A percentile compares a stretch with the other conserved stretches of the same genome.
Evolutionary conservation across 768 basidiomycete genomes (phyloP).

Genomic region (Strobilomyces confusus): DNA sequence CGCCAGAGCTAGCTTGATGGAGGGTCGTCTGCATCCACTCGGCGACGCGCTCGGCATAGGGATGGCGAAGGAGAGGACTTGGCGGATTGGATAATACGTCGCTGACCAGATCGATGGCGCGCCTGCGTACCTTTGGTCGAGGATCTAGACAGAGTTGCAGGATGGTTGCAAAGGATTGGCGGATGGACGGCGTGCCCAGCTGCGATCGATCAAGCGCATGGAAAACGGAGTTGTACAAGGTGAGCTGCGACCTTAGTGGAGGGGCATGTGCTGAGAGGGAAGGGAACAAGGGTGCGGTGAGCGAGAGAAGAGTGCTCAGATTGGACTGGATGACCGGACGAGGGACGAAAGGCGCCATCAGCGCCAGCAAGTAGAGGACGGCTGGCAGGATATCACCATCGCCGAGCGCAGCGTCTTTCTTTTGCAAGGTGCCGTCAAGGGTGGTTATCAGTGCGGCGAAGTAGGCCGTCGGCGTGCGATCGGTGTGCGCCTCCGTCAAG

Average conservation of each 20-base stretch:
- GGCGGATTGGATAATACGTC: conserved; percentile 76
- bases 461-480: conserved; percentile 81
- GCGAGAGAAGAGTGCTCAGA: conserved; percentile 61
- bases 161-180: conserved; percentile 82
- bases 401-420: conserved; percentile 62
- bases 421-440: conserved; percentile 72
- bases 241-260: conserved; percentile 80
- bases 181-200: conserved; percentile 61
- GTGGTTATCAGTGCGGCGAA: conserved; percentile 89
- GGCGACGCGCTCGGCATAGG: conserved; percentile 77
- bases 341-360: conserved; percentile 48
- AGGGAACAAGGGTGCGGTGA: conserved; percentile 79
- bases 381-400: conserved; percentile 46
- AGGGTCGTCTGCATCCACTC: conserved; percentile 74
- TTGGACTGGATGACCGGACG: conserved; percentile 77
- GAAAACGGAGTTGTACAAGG: conserved; percentile 68
- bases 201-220: conserved; percentile 67
- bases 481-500: conserved; percentile 63
- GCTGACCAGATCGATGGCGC: conserved; percentile 81
- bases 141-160: conserved; percentile 81
- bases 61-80: conserved; percentile 72
- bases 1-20: conserved; percentile 58
- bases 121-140: conserved; percentile 90
- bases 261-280: conserved; percentile 62
- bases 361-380: conserved; percentile 36